phyloP scores from a whole-genome alignment of 805 yeast genomes.

The Teunomyces aglyptinius region DNA sequence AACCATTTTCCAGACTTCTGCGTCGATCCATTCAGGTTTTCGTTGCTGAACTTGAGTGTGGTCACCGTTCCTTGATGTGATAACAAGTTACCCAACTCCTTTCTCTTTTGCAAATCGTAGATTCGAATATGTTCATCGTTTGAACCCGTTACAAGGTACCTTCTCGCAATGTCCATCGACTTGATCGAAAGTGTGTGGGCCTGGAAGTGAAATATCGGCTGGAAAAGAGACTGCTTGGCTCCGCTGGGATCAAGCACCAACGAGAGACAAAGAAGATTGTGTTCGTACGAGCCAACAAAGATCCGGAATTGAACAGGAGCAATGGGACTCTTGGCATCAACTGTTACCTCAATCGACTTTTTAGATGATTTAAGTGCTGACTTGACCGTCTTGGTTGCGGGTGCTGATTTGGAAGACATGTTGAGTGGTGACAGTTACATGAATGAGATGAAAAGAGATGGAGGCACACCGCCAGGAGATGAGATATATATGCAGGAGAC shows the following conservation, averaged over 20 bases:
- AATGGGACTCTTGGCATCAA: not conserved
- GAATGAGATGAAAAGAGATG: not conserved
- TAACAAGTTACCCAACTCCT: slow-evolving; percentile 86
- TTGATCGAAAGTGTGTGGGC: slow-evolving; percentile 90
- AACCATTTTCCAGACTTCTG: slow-evolving; percentile 79
- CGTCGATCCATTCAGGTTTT: slow-evolving; percentile 19
- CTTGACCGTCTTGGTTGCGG: not conserved
- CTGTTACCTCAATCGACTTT: slow-evolving; percentile 2
- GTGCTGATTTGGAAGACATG: not conserved
- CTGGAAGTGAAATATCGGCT: slow-evolving; percentile 93
- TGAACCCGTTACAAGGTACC: slow-evolving; percentile 89
- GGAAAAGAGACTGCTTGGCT: slow-evolving; percentile 62
- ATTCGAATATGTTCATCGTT: slow-evolving; percentile 95
- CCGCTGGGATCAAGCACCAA: slow-evolving; percentile 49
- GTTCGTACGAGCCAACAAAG: slow-evolving; percentile 94
- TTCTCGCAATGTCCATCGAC: slow-evolving; percentile 74
- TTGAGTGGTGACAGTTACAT: not conserved
- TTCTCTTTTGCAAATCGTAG: slow-evolving; percentile 89
- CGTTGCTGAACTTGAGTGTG: slow-evolving; percentile 65
- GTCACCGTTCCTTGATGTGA: slow-evolving; percentile 91
- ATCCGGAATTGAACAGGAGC: slow-evolving; percentile 57
- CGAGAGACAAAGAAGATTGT: slow-evolving; percentile 81
- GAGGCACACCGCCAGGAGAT: not conserved
- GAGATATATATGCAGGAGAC: not conserved
- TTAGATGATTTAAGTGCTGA: slow-evolving; percentile 1